A percentile compares a stretch with the other conserved stretches of the same genome.
phyloP scores from a whole-genome alignment of 202 grass and related monocot genomes.

The Sporobolus alterniflorus region DNA sequence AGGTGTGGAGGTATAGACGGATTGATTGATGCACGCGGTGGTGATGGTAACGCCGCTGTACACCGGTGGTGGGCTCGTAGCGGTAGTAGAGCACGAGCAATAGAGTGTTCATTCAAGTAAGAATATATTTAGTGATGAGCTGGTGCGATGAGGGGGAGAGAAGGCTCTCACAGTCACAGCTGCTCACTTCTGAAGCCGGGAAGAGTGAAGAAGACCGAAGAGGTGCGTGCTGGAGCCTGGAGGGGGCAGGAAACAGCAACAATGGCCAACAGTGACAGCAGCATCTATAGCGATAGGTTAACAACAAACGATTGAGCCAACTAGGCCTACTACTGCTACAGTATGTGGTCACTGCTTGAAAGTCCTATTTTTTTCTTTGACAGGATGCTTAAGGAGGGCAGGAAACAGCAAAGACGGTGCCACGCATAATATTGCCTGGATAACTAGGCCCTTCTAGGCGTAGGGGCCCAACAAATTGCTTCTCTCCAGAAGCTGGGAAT shows the following conservation, averaged over 20 bases:
- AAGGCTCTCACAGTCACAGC: conserved; percentile 32
- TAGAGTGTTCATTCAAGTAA: conserved; percentile 15
- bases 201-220: background rate
- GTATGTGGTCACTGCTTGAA: background rate
- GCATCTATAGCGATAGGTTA: background rate
- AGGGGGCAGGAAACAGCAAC: background rate
- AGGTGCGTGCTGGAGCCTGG: background rate
- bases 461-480: background rate
- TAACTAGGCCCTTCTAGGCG: conserved; percentile 7
- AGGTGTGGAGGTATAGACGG: conserved; percentile 1
- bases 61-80: background rate
- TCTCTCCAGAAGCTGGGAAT: background rate
- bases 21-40: conserved; percentile 34
- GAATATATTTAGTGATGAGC: conserved; percentile 12
- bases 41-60: background rate
- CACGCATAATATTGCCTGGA: conserved; percentile 23
- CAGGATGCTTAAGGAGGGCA: background rate
- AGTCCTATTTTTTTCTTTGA: conserved; percentile 3
- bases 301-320: background rate
- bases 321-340: background rate
- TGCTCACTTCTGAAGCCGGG: background rate
- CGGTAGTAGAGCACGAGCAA: background rate
- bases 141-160: background rate
- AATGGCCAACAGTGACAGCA: conserved; percentile 1
- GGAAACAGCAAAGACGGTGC: conserved; percentile 21